Evolutionary conservation across 495 filamentous ascomycete species (phyloP).

Genomic region (Tuber borchii): DNA sequence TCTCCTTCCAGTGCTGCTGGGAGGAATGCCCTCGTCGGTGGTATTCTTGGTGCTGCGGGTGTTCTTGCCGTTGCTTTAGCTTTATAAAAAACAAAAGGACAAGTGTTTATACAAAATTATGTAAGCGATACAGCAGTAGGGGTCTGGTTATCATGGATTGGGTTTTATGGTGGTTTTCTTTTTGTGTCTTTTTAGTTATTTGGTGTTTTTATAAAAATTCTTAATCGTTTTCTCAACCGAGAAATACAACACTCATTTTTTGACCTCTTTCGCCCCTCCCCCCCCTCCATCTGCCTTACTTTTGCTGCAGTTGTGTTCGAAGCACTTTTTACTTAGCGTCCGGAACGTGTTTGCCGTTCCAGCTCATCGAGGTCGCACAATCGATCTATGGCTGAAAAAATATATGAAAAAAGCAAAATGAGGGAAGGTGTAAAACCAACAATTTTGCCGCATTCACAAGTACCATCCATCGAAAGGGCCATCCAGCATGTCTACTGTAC

Average conservation of each 20-base stretch:
- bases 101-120: background rate
- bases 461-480: background rate
- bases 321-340: background rate
- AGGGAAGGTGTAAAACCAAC: background rate
- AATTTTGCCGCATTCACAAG: background rate
- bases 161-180: background rate
- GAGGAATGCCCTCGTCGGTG: conserved; percentile 18
- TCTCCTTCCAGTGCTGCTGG: background rate
- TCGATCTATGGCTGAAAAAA: background rate
- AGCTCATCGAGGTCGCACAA: background rate
- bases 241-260: background rate
- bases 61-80: conserved; percentile 23
- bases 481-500: too few species aligned
- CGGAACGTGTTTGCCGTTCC: background rate
- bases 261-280: too few species aligned
- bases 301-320: background rate
- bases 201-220: background rate
- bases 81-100: conserved; percentile 11
- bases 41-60: conserved; percentile 24
- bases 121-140: background rate
- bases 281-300: background rate
- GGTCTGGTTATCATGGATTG: background rate
- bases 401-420: background rate
- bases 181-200: background rate
- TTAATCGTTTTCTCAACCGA: background rate